Evolutionary conservation across 345 rosid genomes (phyloP).

Genomic region (Salix suchowensis): DNA sequence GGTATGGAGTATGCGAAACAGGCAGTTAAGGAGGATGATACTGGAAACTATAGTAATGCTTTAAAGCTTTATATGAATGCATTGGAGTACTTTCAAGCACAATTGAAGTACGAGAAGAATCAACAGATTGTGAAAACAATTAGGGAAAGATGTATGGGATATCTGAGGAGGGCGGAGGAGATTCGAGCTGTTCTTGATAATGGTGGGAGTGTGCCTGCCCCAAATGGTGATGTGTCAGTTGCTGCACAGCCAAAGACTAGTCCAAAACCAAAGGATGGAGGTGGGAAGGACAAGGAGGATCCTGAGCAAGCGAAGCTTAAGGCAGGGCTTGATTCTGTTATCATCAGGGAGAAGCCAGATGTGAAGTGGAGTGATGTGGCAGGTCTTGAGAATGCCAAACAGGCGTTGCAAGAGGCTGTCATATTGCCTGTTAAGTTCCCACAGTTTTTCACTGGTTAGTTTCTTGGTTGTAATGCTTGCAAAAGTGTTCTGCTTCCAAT

Average conservation of each 20-base stretch:
- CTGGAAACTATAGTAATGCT: slow-evolving; percentile 76
- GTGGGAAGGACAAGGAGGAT: slow-evolving; percentile 55
- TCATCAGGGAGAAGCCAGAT: slow-evolving; percentile 78
- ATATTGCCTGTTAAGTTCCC: slow-evolving; percentile 88
- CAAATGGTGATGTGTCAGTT: slow-evolving; percentile 54
- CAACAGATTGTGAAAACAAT: slow-evolving; percentile 73
- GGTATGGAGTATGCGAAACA: slow-evolving; percentile 87
- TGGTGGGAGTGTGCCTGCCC: slow-evolving; percentile 59
- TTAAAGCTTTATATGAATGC: slow-evolving; percentile 86
- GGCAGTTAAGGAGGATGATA: slow-evolving; percentile 79
- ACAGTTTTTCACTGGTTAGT: slow-evolving; percentile 76
- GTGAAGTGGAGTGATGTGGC: slow-evolving; percentile 89
- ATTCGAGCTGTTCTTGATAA: slow-evolving; percentile 74
- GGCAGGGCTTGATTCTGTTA: slow-evolving; percentile 78
- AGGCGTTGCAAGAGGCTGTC: slow-evolving; percentile 83
- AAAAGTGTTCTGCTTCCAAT: not conserved
- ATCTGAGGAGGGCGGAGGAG: slow-evolving; percentile 87
- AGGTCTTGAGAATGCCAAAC: slow-evolving; percentile 87
- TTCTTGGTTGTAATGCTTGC: not conserved
- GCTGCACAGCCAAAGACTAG: slow-evolving; percentile 60
- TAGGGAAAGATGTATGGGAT: slow-evolving; percentile 68
- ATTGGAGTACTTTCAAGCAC: slow-evolving; percentile 81
- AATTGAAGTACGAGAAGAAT: slow-evolving; percentile 90
- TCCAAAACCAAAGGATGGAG: slow-evolving; percentile 50
- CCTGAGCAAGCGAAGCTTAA: slow-evolving; percentile 75